phyloP scores from a whole-genome alignment of 2,329 filamentous ascomycete species.

The Graphium sp. region DNA sequence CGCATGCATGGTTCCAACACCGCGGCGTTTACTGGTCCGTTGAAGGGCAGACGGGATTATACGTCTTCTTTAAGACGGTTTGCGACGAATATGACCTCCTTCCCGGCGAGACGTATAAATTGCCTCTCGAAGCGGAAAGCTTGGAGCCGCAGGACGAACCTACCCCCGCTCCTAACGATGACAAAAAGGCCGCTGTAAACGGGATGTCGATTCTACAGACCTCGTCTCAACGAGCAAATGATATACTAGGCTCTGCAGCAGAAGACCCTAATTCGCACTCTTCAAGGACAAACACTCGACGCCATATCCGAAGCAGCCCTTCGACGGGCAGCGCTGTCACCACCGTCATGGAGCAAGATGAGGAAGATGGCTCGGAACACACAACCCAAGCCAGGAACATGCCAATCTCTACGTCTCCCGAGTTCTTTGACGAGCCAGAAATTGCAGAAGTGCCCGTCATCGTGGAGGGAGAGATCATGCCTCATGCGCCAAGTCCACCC shows the following conservation, averaged over 20 bases:
- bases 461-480: conserved; percentile 17
- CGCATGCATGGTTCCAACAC: conserved; percentile 97
- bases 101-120: conserved; percentile 87
- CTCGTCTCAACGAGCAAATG: conserved; percentile 1
- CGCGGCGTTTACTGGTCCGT: conserved; percentile 89
- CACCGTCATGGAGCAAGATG: conserved; percentile 43
- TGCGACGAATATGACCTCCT: conserved; percentile 85
- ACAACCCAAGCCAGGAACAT: conserved; percentile 8
- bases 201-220: conserved; percentile 10
- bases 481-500: neutral
- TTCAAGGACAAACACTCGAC: conserved; percentile 51
- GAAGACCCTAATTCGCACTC: neutral
- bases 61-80: conserved; percentile 92
- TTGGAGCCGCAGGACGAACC: conserved; percentile 28
- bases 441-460: conserved; percentile 22
- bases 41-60: conserved; percentile 78
- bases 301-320: conserved; percentile 65
- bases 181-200: conserved; percentile 9
- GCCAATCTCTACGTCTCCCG: conserved; percentile 4
- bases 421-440: conserved; percentile 15
- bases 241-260: conserved; percentile 2
- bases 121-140: conserved; percentile 84
- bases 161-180: conserved; percentile 8
- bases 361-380: conserved; percentile 9
- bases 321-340: conserved; percentile 64